Base-by-base conservation (phyloP, 1,284 basidiomycete genomes). In the Cutaneotrichosporon sp. region DNA sequence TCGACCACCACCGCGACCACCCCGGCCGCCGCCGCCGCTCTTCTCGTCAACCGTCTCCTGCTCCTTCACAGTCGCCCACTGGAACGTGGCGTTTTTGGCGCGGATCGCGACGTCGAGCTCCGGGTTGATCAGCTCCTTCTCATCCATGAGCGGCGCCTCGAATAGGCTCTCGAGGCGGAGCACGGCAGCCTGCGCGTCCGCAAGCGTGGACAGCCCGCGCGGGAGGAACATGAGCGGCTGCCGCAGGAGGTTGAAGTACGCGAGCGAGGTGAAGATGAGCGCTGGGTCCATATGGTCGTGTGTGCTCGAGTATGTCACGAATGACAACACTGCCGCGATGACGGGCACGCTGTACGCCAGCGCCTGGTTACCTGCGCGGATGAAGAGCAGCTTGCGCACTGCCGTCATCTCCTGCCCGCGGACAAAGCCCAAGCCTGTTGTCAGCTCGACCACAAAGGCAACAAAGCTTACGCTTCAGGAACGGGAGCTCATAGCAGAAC, bases 151-250 rank as follows among this genome's bases (percentile, higher is more conserved):
- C 66, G 89, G 85, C 0, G 89, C 87, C 49, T 84, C 79, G 70
- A 90, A 89, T 31, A 75, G 64, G 27, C 70, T 74, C 8, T 77
- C 74, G 1, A 89, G 80, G 6, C 87, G 83, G 27, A 77, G 74
- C 14, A 89, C 70, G 0, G 87, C 87, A 67, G 84, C 88, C 60
- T 83, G 80, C 2, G 87, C 87, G 69, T 90, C 88, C 0, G 87
- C 83, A 52, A 85, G 84, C 0, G 85, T 82, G 1, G 86, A 86
- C 13, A 89, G 77, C 0, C 87, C 84, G 22, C 87, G 83, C 0
- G 87, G 87, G 24, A 88, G 77, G 76, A 88, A 87, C 84, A 88
- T 85, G 73, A 89, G 81, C 2, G 87, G 87, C 75, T 88, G 86
- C 18, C 87, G 83, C 43, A 86, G 82, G 34, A 87, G 79, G 79